Base-by-base conservation (phyloP, 2,329 filamentous ascomycete genomes). In the Cylindrodendrum hubeiense region DNA sequence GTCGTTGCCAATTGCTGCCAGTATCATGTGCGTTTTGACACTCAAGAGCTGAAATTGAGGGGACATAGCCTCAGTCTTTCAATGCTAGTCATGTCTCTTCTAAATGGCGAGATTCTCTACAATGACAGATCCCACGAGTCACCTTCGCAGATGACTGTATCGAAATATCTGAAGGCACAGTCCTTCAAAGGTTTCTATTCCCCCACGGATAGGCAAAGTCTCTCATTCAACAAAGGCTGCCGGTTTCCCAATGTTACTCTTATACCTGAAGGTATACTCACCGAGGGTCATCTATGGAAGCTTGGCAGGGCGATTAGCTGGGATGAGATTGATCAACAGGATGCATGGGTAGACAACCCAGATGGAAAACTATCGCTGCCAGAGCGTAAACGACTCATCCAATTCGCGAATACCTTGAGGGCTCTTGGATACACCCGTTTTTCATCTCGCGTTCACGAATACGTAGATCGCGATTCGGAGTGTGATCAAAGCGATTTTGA, bases 41-140 rank as follows among this genome's bases (percentile, higher is more conserved):
- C 12, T 4, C 28, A 43, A 22, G 34, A 49, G 2, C 67, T 79
- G 0, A 64, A 63, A 1, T n/a, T 43, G n/a, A 56, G 57, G 2
- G 28, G 43, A 3, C 51, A 54, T 1, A 76, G 73, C 21, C 60
- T 76, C 8, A 74, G 70, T 12, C 52, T 79, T 0, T 74, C 77
- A 0, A 63, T 78, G 26, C 46, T 79, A 6, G 71, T 70, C 8
- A 58, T 79, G 12, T 76, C 69, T 46, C 65, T 79, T 1, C 33
- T 79, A 0, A 79, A 78, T 33, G 76, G 77, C 4, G 75, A 78
- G 56, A 75, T 79, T 17, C 65, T 79, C 1, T 33, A 80, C 71
- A 57, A 84, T 77, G 59, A 68, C 13, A 50, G 68, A 30, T 13
- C 22, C 44, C 0, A 17, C 21, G 1, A 30, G 13, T 44, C 34